A percentile compares a stretch with the other conserved stretches of the same genome.
phyloP scores from a whole-genome alignment of 179 eudicot genomes.

The Gypsophila paniculata region DNA sequence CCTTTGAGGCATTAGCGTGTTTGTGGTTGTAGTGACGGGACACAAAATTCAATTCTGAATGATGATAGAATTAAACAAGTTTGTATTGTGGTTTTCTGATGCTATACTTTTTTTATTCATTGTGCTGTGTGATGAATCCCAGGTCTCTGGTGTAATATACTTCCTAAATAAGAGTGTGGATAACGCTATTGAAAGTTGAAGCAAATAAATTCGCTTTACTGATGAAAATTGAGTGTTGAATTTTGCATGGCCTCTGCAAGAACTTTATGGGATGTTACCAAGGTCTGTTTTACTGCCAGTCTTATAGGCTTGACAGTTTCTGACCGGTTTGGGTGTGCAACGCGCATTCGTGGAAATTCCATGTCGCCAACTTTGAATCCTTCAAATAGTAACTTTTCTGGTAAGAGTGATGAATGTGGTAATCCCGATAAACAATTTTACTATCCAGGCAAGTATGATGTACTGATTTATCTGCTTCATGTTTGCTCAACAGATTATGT shows the following conservation, averaged over 20 bases:
- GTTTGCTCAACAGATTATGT: conserved; percentile 55
- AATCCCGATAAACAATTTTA: neutral
- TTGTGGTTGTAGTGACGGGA: neutral
- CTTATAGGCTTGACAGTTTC: conserved; percentile 63
- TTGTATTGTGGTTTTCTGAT: neutral
- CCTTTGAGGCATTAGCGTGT: no score
- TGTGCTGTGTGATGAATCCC: neutral
- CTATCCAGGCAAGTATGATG: neutral
- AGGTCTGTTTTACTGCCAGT: conserved; percentile 56
- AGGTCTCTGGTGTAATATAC: neutral
- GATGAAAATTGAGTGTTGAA: conserved; percentile 23
- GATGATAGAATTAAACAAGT: neutral
- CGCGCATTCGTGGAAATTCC: conserved; percentile 58
- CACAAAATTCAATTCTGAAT: neutral
- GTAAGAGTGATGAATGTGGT: conserved; percentile 21
- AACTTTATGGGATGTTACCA: conserved; percentile 50
- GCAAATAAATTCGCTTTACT: conserved; percentile 33
- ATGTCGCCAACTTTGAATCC: conserved; percentile 96
- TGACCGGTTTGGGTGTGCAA: conserved; percentile 60
- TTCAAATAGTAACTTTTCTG: conserved; percentile 26
- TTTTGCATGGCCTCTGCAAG: conserved; percentile 46
- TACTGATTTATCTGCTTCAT: neutral
- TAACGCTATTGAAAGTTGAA: conserved; percentile 10
- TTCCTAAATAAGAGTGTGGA: neutral
- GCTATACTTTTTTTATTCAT: neutral